Evolutionary conservation across 768 basidiomycete species (phyloP).

Genomic region (Amylocystis lapponica): DNA sequence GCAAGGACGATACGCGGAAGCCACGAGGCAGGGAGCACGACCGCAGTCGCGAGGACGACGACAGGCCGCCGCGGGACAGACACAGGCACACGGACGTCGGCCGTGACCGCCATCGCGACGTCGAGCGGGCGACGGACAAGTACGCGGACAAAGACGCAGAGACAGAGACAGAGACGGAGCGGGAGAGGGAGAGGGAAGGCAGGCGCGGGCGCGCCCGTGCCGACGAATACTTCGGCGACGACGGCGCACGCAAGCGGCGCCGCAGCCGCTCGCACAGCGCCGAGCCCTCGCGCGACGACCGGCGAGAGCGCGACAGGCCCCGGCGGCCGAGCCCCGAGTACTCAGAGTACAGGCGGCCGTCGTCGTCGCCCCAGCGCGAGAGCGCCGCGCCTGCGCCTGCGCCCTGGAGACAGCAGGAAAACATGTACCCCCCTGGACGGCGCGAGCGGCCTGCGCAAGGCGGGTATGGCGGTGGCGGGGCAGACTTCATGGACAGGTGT

Average conservation of each 20-base stretch:
- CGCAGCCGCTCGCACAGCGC: slow-evolving; percentile 19
- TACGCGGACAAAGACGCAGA: slow-evolving; percentile 21
- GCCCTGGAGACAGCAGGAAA: slow-evolving; percentile 45
- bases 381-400: slow-evolving; percentile 17
- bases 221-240: slow-evolving; percentile 32
- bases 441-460: slow-evolving; percentile 23
- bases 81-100: too few species aligned
- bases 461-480: slow-evolving; percentile 30
- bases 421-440: slow-evolving; percentile 49
- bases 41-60: too few species aligned
- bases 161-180: slow-evolving; percentile 19
- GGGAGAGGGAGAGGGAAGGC: slow-evolving; percentile 16
- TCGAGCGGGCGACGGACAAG: slow-evolving; percentile 20
- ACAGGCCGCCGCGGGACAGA: too few species aligned
- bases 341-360: slow-evolving; percentile 22
- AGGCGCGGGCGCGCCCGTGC: slow-evolving; percentile 22
- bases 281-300: slow-evolving; percentile 17
- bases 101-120: too few species aligned
- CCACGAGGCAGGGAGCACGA: slow-evolving; percentile 23
- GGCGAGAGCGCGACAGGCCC: slow-evolving; percentile 21
- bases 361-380: slow-evolving; percentile 25
- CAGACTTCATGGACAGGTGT: slow-evolving; percentile 68
- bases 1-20: slow-evolving; percentile 13
- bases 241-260: slow-evolving; percentile 12
- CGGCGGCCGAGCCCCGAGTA: slow-evolving; percentile 32